phyloP scores from a whole-genome alignment of 106 monocot species.

The Acorus gramineus region DNA sequence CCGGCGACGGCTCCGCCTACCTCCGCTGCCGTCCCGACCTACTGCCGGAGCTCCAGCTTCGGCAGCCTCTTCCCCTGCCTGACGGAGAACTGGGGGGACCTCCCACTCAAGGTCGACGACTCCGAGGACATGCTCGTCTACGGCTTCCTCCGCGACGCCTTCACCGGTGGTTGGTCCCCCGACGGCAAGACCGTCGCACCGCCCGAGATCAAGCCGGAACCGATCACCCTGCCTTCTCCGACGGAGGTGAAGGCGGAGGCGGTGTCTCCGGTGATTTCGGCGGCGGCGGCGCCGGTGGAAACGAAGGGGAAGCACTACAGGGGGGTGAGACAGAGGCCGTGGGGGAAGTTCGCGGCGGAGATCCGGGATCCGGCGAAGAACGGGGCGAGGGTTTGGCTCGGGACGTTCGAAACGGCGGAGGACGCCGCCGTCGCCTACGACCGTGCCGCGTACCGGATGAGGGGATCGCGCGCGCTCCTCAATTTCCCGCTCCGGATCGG shows the following conservation, averaged over 20 bases:
- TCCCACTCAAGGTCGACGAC: slow-evolving; percentile 72
- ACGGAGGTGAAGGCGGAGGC: background rate
- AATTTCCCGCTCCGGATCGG: slow-evolving; percentile 70
- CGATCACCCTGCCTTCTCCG: background rate
- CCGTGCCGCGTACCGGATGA: slow-evolving; percentile 61
- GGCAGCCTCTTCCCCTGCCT: slow-evolving; percentile 33
- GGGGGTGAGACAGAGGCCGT: slow-evolving; percentile 62
- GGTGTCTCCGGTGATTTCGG: background rate
- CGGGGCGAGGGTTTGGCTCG: slow-evolving; percentile 70
- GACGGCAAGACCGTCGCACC: background rate
- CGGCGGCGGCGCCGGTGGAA: background rate
- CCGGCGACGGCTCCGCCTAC: background rate
- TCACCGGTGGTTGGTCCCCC: slow-evolving; percentile 52
- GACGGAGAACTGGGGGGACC: slow-evolving; percentile 51
- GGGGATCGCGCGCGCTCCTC: slow-evolving; percentile 68
- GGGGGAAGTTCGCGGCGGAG: slow-evolving; percentile 62
- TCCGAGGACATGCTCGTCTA: slow-evolving; percentile 85
- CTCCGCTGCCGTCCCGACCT: background rate
- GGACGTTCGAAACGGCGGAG: slow-evolving; percentile 50
- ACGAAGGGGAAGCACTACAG: slow-evolving; percentile 68
- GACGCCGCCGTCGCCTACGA: slow-evolving; percentile 65
- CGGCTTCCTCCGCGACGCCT: slow-evolving; percentile 60
- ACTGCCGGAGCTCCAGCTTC: slow-evolving; percentile 55
- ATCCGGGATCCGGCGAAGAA: slow-evolving; percentile 66
- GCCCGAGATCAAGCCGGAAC: slow-evolving; percentile 6